phyloP scores from a whole-genome alignment of 257 asterid species.

The Jacaranda copaia region DNA sequence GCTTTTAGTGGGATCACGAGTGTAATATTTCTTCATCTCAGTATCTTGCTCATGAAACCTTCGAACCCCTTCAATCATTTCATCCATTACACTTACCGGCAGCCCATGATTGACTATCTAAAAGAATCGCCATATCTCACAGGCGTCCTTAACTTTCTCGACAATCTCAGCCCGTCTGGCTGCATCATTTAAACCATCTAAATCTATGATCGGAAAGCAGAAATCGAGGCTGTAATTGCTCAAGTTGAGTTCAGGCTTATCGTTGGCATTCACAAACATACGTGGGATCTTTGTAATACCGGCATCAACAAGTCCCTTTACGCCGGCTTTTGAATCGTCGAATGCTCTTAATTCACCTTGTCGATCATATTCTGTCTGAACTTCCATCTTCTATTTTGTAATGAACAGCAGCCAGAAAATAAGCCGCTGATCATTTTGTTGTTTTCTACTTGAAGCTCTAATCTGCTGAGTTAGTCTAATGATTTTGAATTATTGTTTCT shows the following conservation, averaged over 20 bases:
- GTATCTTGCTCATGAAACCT: slow-evolving; percentile 29
- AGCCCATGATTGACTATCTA: slow-evolving; percentile 38
- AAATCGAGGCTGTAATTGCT: not conserved
- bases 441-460: not conserved
- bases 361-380: slow-evolving; percentile 6
- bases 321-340: slow-evolving; percentile 43
- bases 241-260: not conserved
- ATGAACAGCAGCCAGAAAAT: not conserved
- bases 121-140: slow-evolving; percentile 34
- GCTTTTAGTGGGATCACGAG: slow-evolving; percentile 2
- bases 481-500: not conserved
- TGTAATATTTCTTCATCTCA: slow-evolving; percentile 33
- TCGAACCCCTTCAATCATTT: slow-evolving; percentile 24
- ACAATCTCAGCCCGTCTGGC: not conserved
- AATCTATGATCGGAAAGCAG: slow-evolving; percentile 24
- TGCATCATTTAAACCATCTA: not conserved
- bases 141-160: slow-evolving; percentile 22
- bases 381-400: slow-evolving; percentile 1
- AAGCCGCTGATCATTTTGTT: no score
- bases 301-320: slow-evolving; percentile 36
- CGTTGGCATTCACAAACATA: slow-evolving; percentile 24
- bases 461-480: not conserved
- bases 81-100: slow-evolving; percentile 13
- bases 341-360: slow-evolving; percentile 31
- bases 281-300: slow-evolving; percentile 31